Base-by-base conservation (phyloP, 352 stramenopile genomes). In the Pythium dissimile region DNA sequence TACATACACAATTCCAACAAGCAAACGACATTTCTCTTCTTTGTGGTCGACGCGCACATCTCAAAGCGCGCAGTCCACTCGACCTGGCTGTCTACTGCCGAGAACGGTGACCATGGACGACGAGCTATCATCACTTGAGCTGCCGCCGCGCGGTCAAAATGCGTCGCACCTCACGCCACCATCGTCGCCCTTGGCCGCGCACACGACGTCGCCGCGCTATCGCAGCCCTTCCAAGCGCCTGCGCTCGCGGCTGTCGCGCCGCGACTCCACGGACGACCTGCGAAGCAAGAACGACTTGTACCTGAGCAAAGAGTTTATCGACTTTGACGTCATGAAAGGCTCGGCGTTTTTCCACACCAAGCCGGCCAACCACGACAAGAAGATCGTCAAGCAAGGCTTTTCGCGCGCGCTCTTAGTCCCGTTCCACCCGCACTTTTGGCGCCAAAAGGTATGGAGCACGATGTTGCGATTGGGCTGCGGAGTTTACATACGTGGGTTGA, bases 251-350 rank as follows among this genome's bases (percentile, higher is more conserved):
- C 45, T 86, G 44, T 71, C 77, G 35, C 75, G 75, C 35, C 82
- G 83, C 54, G 63, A 80, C n/a, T 86, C 77, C 8, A 66, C 70
- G 23, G 58, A 79, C 28, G 64, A 70, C 18, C 47, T 70, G 42
- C 75, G 76, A 3, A 61, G 77, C 35, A 84, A 81, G 48, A 77
- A 63, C 57, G 78, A 89, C 46, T 73, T 84, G 38, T 72, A 88
- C 54, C 66, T 86, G 41, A 84, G 62, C 34, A 74, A 77, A 38
- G 84, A 94, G 46, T 77, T 94, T 44, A 91, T 94, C 42, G 84
- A 94, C 73, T 91, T 92, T 62, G 84, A 94, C 53, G 67, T 92
- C 41, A 92, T 94, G 52, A 94, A 94, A 77, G 84, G 82, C 37
- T 94, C 84, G 21, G 82, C 81, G 21, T 83, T 92, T 26, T 94